A percentile compares a stretch with the other conserved stretches of the same genome.
These are phyloP conservation scores for Leishmania arabica DNA, from an alignment of 208 protist species.

Conservation along the genomic window DNA sequence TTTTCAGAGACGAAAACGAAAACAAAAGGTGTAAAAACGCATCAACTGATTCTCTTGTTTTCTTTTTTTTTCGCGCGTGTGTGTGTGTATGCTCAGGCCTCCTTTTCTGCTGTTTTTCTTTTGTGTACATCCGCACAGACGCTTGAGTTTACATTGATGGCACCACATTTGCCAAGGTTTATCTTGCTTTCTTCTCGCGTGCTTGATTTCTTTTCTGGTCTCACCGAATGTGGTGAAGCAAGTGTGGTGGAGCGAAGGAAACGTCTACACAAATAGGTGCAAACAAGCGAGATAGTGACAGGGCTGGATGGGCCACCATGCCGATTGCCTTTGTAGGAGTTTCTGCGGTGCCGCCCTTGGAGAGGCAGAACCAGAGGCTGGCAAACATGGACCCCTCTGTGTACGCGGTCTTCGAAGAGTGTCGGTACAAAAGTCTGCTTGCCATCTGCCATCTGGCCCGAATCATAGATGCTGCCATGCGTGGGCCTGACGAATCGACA, in stretches of 20 bases:
- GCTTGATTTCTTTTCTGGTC: not conserved
- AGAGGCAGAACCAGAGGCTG: not conserved
- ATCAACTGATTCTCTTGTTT: not conserved
- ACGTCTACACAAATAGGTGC: not conserved
- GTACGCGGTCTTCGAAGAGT: conserved; percentile 25
- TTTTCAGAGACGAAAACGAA: not conserved
- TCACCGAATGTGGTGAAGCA: not conserved
- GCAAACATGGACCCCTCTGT: conserved; percentile 7
- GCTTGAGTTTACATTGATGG: not conserved
- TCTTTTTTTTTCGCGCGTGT: not conserved
- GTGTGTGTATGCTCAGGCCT: not conserved
- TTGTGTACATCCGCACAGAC: not conserved
- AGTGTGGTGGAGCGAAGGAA: not conserved
- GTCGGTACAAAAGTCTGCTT: conserved; percentile 16
- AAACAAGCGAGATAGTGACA: not conserved
- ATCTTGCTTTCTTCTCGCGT: not conserved
- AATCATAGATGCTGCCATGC: conserved; percentile 14
- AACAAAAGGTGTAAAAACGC: not conserved
- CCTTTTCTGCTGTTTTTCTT: not conserved
- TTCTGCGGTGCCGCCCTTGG: not conserved
- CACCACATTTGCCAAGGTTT: not conserved
- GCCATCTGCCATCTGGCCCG: conserved; percentile 1
- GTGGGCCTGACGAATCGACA: conserved; percentile 8
- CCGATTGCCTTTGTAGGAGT: not conserved
- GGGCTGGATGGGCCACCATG: not conserved